These are phyloP conservation scores for Cyclostephanos invisitatus DNA, from an alignment of 108 stramenopile species.

Conservation along the genomic window DNA sequence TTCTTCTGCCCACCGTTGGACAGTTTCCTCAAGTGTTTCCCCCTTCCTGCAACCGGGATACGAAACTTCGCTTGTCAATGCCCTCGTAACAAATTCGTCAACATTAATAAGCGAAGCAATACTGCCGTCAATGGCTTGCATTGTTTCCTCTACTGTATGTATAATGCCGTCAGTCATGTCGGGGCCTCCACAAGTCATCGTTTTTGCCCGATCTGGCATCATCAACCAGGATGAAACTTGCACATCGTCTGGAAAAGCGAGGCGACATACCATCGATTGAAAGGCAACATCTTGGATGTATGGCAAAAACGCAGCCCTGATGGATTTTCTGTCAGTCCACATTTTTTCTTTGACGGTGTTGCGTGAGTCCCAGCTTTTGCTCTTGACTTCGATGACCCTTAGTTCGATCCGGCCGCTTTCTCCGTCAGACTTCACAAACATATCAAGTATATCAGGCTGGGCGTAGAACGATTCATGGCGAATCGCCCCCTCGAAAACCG, in stretches of 20 bases:
- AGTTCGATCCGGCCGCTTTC: conserved; percentile 23
- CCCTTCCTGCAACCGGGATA: conserved; percentile 49
- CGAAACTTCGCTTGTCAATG: conserved; percentile 24
- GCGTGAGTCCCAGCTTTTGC: conserved; percentile 52
- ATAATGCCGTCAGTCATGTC: conserved; percentile 1
- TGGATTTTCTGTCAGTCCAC: conserved; percentile 30
- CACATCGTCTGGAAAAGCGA: conserved; percentile 44
- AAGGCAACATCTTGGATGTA: conserved; percentile 60
- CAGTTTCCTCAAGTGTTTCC: conserved; percentile 25
- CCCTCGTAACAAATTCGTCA: conserved; percentile 47
- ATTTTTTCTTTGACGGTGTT: conserved; percentile 30
- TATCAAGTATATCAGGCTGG: conserved; percentile 55
- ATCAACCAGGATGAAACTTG: conserved; percentile 48
- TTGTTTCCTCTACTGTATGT: conserved; percentile 30
- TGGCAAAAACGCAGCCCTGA: conserved; percentile 45
- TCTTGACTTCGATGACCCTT: conserved; percentile 55
- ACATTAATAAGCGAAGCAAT: conserved; percentile 44
- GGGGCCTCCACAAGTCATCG: not conserved
- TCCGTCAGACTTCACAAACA: conserved; percentile 12
- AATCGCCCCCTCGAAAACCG: conserved; percentile 54
- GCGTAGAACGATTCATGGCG: conserved; percentile 33
- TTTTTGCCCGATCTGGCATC: conserved; percentile 54
- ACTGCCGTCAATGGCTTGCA: conserved; percentile 35
- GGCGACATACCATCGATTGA: conserved; percentile 44
- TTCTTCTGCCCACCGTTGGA: conserved; percentile 36